A percentile compares a stretch with the other conserved stretches of the same genome.
These are phyloP conservation scores for Penicillium sp. DNA, from an alignment of 2,329 filamentous ascomycete genomes.

Conservation along the genomic window DNA sequence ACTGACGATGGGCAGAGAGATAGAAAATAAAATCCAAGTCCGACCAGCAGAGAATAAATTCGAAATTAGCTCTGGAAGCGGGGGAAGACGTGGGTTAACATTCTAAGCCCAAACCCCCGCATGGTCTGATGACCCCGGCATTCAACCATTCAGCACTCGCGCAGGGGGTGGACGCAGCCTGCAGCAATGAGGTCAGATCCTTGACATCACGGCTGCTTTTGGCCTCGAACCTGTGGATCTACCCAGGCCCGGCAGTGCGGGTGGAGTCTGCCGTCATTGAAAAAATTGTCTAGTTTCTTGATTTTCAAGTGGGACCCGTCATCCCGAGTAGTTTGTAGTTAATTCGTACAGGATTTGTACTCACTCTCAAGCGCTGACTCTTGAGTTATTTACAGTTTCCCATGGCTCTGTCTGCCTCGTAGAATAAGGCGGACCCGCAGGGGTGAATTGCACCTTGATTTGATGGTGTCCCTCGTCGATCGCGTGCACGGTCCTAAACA, in stretches of 20 bases:
- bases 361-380: no score
- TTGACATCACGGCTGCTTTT: not conserved
- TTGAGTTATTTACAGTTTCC: no score
- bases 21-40: not conserved
- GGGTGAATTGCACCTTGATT: not conserved
- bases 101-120: not conserved
- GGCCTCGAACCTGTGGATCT: not conserved
- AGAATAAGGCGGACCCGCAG: not conserved
- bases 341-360: no score
- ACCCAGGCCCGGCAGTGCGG: not conserved
- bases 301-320: constrained; percentile 1
- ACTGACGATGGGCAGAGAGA: not conserved
- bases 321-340: no score
- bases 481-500: not conserved
- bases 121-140: constrained; percentile 6
- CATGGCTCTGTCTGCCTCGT: not conserved
- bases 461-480: constrained; percentile 1
- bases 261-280: not conserved
- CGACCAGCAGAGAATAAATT: not conserved
- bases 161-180: not conserved
- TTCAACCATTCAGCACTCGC: not conserved
- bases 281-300: not conserved
- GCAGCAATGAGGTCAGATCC: constrained; percentile 1
- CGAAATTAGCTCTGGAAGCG: not conserved
- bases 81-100: constrained; percentile 3